Base-by-base conservation (phyloP, 2,329 filamentous ascomycete species). In the Fusarium nodosum region DNA sequence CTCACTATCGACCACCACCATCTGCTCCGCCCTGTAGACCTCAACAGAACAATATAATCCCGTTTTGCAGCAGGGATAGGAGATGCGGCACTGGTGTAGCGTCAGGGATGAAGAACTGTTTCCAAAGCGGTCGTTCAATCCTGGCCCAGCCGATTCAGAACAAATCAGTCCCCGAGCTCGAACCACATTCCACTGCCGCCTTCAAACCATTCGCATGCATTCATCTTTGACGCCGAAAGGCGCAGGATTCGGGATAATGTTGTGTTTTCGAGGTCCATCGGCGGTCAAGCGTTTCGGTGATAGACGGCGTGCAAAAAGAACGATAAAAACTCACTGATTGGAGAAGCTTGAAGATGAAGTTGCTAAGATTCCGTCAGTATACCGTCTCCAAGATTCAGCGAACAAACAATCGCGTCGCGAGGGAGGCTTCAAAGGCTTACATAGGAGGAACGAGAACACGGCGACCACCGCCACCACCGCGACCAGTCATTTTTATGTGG, bases 341-440 rank as follows among this genome's bases (percentile, higher is more conserved):
- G 12, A 98, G 88, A 39, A 97, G 91, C 85, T 96, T 97, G 88
- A 83, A 83, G 67, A 83, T 83, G 72, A 82, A 81, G 75, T 83
- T 83, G 84, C 80, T 82, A 24, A 18, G 20, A 33, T 13, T 31
- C 12, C 5, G 56, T 80, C 65, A 79, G 74, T 68, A 45, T 18
- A 55, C 44, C 36, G 36, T 13, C 15, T 12, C n/a, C 36, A 30
- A 18, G 11, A 28, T 28, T 36, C 26, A 26, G 18, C n/a, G 38
- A 54, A 28, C 50, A 36, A 60, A 39, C 53, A 58, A 63, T 72
- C 68, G 68, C 68, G 60, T 71, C 56, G 63, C 46, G 24, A 46
- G 44, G 44, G 44, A 44, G 13, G 48, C 48, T 46, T 46, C 46
- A 51, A 58, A 68, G 26, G 54, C 76, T 69, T 75, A 82, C 80